Conservation (phyloP, 305 asterid species). For the Fraxinus greggii region DNA sequence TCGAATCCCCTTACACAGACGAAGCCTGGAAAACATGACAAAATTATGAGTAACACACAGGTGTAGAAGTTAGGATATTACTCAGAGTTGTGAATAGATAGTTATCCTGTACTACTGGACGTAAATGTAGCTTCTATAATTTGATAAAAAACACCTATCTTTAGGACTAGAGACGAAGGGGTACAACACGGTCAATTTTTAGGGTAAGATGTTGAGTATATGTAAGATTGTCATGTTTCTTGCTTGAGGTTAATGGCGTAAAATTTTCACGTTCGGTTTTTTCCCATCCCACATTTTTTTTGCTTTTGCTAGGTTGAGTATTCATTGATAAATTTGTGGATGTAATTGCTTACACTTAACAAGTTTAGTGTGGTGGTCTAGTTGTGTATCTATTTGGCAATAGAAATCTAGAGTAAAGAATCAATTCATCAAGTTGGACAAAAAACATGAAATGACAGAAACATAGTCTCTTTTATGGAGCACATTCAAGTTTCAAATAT, state of each 20-base stretch:
- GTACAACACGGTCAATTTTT: conserved; percentile 7
- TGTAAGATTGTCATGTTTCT: not conserved
- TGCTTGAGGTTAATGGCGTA: not conserved
- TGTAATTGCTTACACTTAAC: not conserved
- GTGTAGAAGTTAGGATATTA: conserved; percentile 1
- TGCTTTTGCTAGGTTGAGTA: conserved; percentile 4
- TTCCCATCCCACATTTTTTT: not conserved
- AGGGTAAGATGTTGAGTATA: not conserved
- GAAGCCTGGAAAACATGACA: conserved; percentile 57
- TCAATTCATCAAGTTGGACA: conserved; percentile 2
- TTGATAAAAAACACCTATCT: conserved; percentile 2
- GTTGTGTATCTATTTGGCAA: conserved; percentile 5
- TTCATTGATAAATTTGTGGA: not conserved
- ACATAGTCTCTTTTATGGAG: not conserved
- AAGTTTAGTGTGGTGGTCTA: not conserved
- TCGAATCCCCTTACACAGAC: conserved; percentile 95
- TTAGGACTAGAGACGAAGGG: not conserved
- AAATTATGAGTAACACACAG: conserved; percentile 18
- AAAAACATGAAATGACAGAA: not conserved
- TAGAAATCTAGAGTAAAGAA: not conserved
- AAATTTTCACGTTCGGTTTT: conserved; percentile 3
- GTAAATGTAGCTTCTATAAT: not conserved
- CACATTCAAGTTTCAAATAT: not conserved
- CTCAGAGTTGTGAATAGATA: not conserved
- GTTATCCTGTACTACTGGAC: not conserved